Percentiles rank a stretch among this genome's conserved stretches.
Evolutionary conservation across 352 stramenopile genomes (phyloP).

Genomic region (Pythium volutum): DNA sequence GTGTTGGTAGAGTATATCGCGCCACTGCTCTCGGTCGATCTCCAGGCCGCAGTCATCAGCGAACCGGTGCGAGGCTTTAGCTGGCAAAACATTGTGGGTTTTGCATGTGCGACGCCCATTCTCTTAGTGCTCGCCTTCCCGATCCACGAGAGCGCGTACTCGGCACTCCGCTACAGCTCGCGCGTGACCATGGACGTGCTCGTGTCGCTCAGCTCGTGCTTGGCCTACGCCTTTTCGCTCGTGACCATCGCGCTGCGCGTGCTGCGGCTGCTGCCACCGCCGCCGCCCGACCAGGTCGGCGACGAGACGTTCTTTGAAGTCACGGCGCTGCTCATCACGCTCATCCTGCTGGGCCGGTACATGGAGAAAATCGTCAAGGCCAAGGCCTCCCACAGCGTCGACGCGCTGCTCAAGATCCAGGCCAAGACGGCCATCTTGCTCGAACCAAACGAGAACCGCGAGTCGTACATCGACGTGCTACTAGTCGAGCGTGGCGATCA

Average conservation of each 20-base stretch:
- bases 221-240: conserved; percentile 63
- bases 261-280: conserved; percentile 10
- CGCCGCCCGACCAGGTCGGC: too few species aligned
- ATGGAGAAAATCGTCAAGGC: conserved; percentile 74
- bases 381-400: conserved; percentile 63
- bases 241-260: conserved; percentile 30
- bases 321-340: conserved; percentile 57
- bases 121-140: conserved; percentile 55
- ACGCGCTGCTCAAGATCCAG: conserved; percentile 64
- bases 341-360: conserved; percentile 74
- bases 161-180: conserved; percentile 52
- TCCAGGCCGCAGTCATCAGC: conserved; percentile 22
- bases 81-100: conserved; percentile 46
- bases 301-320: conserved; percentile 76
- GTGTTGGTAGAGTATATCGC: conserved; percentile 58
- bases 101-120: conserved; percentile 66
- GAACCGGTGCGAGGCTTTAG: conserved; percentile 42
- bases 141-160: conserved; percentile 70
- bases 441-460: conserved; percentile 39
- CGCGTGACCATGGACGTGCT: conserved; percentile 79
- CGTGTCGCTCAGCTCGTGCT: conserved; percentile 67
- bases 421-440: conserved; percentile 89
- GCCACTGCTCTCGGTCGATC: conserved; percentile 33
- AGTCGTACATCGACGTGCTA: conserved; percentile 72
- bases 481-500: conserved; percentile 71